phyloP scores from a whole-genome alignment of 345 rosid species.

The Rhizophora apiculata region DNA sequence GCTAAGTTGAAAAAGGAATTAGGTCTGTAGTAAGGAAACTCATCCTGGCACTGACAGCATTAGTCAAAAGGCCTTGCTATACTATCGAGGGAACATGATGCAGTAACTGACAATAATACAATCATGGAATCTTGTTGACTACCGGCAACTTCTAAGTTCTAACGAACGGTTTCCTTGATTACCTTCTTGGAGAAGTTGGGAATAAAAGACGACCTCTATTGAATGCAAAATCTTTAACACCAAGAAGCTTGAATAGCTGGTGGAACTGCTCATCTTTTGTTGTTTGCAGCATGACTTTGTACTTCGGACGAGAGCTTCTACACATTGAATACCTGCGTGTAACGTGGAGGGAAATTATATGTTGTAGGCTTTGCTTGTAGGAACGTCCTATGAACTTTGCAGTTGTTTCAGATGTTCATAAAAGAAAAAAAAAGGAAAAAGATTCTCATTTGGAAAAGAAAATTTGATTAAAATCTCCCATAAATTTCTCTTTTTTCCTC shows the following conservation, averaged over 20 bases:
- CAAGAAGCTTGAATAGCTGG: background rate
- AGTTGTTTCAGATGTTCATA: too few relatives aligned
- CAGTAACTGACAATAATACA: too few relatives aligned
- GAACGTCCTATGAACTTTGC: too few relatives aligned
- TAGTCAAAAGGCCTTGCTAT: background rate
- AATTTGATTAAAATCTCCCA: too few relatives aligned
- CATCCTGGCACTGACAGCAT: background rate
- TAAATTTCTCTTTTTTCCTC: too few relatives aligned
- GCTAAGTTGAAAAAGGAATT: constrained; percentile 78
- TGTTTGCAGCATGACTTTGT: too few relatives aligned
- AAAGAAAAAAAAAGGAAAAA: too few relatives aligned
- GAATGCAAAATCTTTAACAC: background rate
- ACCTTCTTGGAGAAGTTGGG: background rate
- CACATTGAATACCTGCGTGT: background rate
- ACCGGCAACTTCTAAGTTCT: too few relatives aligned
- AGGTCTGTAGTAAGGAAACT: constrained; percentile 48
- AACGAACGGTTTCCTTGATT: too few relatives aligned
- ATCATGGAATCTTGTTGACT: background rate
- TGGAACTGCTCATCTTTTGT: background rate
- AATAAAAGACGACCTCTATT: background rate
- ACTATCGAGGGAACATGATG: constrained; percentile 20
- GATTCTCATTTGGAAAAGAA: too few relatives aligned
- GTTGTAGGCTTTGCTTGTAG: too few relatives aligned
- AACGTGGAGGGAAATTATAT: background rate
- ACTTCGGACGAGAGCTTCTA: background rate